Conservation (phyloP, 257 asterid genomes). For the Solanum arcanum region DNA sequence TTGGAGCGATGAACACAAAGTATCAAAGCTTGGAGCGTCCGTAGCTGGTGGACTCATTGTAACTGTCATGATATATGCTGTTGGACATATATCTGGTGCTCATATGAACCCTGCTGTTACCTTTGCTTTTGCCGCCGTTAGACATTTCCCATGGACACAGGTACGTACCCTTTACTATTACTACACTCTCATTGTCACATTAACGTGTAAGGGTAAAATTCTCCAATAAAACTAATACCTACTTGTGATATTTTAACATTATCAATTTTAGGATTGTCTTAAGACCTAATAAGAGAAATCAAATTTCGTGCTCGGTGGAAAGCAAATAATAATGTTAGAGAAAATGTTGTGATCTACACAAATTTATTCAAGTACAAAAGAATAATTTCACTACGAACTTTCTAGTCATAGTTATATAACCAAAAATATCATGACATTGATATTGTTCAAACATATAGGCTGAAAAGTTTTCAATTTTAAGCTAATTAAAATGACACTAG, state of each 20-base stretch:
- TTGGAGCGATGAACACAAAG: slow-evolving; percentile 33
- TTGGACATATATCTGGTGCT: slow-evolving; percentile 90
- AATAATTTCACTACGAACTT: not conserved
- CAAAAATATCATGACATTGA: not conserved
- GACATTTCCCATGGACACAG: slow-evolving; percentile 85
- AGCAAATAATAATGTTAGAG: not conserved
- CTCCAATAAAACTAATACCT: too few relatives aligned
- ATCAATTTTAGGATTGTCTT: too few relatives aligned
- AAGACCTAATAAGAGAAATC: too few relatives aligned
- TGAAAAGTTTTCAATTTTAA: not conserved
- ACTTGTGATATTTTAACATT: too few relatives aligned
- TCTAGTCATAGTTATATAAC: too few relatives aligned
- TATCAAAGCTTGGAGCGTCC: slow-evolving; percentile 69
- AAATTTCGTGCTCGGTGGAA: not conserved
- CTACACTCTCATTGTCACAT: too few relatives aligned
- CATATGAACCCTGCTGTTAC: slow-evolving; percentile 96
- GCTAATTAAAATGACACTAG: not conserved
- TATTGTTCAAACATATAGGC: not conserved
- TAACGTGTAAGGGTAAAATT: too few relatives aligned
- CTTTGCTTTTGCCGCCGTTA: slow-evolving; percentile 61
- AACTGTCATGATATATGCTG: slow-evolving; percentile 84
- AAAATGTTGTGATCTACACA: not conserved
- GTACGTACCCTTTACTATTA: not conserved
- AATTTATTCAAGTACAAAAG: not conserved
- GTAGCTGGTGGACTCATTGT: slow-evolving; percentile 81